These are phyloP conservation scores for Polygonum maritimum DNA, from an alignment of 148 eudicot species.

Conservation along the genomic window DNA sequence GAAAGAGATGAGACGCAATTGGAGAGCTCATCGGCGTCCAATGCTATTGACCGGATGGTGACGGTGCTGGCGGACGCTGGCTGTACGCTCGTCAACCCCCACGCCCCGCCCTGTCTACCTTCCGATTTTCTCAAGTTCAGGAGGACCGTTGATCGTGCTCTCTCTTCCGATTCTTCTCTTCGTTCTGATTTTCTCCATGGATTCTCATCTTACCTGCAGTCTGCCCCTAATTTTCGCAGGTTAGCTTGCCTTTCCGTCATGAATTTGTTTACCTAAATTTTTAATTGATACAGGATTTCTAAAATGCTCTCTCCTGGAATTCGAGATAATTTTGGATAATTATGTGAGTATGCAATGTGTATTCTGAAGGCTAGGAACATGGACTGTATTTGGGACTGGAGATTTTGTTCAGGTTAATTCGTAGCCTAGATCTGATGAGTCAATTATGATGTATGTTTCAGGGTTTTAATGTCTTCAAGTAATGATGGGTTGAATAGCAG, in stretches of 20 bases:
- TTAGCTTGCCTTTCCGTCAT: conserved; percentile 5
- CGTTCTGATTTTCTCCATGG: conserved; percentile 37
- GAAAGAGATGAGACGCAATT: neutral
- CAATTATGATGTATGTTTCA: conserved; percentile 12
- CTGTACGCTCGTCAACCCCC: conserved; percentile 38
- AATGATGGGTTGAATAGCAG: conserved; percentile 20
- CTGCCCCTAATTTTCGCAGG: conserved; percentile 39
- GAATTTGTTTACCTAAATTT: neutral
- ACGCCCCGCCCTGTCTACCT: conserved; percentile 41
- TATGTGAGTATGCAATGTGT: neutral
- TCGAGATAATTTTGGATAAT: neutral
- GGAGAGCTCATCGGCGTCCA: conserved; percentile 16
- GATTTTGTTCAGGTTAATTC: neutral
- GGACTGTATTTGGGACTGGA: neutral
- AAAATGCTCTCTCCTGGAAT: neutral
- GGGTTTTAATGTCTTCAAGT: conserved; percentile 35
- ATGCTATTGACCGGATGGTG: conserved; percentile 23
- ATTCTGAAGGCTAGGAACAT: neutral
- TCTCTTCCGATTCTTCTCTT: conserved; percentile 24
- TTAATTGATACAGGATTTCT: too few relatives aligned
- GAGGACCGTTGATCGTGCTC: conserved; percentile 18
- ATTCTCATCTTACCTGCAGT: conserved; percentile 27
- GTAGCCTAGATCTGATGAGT: neutral
- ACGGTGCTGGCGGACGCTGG: conserved; percentile 47
- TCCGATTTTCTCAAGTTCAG: conserved; percentile 32